These are phyloP conservation scores for Chaetoceros muelleri DNA, from an alignment of 108 stramenopile species.

Conservation along the genomic window DNA sequence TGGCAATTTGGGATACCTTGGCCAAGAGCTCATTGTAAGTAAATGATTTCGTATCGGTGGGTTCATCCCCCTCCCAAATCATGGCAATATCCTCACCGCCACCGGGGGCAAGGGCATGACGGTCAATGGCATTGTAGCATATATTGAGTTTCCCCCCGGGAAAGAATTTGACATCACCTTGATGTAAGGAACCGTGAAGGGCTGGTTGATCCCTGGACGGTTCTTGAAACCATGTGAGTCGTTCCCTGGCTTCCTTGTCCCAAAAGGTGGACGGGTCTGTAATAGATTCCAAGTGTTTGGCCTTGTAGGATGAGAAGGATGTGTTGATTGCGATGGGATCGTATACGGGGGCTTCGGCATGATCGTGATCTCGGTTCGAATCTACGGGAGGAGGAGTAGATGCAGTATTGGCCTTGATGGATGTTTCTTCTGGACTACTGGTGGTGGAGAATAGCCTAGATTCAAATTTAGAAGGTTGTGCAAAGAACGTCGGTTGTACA, in stretches of 20 bases:
- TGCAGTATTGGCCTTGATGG: too few species aligned
- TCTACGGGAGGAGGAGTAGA: too few species aligned
- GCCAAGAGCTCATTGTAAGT: constrained; percentile 65
- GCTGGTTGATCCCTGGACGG: constrained; percentile 31
- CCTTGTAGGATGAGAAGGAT: constrained; percentile 26
- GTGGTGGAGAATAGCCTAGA: too few species aligned
- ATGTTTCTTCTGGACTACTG: too few species aligned
- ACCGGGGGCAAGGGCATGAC: constrained; percentile 36
- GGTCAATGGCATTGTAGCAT: constrained; percentile 81
- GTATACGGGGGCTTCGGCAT: neutral
- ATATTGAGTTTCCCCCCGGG: constrained; percentile 76
- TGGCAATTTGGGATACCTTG: constrained; percentile 83
- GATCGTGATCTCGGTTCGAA: neutral
- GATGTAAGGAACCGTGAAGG: constrained; percentile 32
- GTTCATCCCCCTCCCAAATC: constrained; percentile 81
- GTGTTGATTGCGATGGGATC: neutral
- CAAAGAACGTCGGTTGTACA: too few species aligned
- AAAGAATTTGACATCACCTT: constrained; percentile 70
- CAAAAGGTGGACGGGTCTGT: constrained; percentile 45
- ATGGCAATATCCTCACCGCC: constrained; percentile 57
- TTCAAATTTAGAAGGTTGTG: too few species aligned
- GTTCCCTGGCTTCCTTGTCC: constrained; percentile 44
- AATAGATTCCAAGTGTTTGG: constrained; percentile 38
- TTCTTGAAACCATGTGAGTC: constrained; percentile 48
- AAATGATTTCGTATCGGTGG: constrained; percentile 44